These are phyloP conservation scores for Kodamaea nitidulidarum DNA, from an alignment of 805 yeast genomes.

Conservation along the genomic window DNA sequence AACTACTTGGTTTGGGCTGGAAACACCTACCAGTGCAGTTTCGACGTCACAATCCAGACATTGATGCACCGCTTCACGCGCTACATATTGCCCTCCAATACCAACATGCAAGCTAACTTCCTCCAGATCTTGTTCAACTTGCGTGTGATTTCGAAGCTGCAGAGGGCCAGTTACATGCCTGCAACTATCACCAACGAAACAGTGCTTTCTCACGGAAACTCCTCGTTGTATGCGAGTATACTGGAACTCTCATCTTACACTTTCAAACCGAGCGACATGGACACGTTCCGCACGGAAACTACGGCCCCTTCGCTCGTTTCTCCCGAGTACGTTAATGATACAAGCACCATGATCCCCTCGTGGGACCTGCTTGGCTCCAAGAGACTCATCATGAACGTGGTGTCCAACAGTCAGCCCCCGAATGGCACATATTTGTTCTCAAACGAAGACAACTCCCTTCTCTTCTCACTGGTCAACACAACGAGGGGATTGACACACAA, in stretches of 20 bases:
- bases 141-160: constrained; percentile 14
- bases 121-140: constrained; percentile 29
- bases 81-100: constrained; percentile 26
- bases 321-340: constrained; percentile 19
- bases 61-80: constrained; percentile 18
- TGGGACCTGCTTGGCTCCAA: constrained; percentile 16
- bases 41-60: constrained; percentile 21
- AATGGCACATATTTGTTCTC: constrained; percentile 1
- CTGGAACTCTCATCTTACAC: constrained; percentile 15
- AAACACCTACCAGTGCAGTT: constrained; percentile 24
- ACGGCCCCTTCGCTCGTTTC: background rate
- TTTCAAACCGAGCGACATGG: constrained; percentile 27
- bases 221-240: constrained; percentile 26
- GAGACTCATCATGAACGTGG: constrained; percentile 26
- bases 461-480: background rate
- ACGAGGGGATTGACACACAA: background rate
- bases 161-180: background rate
- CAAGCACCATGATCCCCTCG: constrained; percentile 3
- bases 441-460: background rate
- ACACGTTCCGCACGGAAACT: constrained; percentile 6
- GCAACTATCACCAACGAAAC: background rate
- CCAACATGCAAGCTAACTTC: constrained; percentile 30
- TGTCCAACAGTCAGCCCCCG: constrained; percentile 16
- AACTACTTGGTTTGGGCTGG: constrained; percentile 23
- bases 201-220: constrained; percentile 20